Evolutionary conservation across 139 green algal species (phyloP).

Genomic region (Volvox africanus): DNA sequence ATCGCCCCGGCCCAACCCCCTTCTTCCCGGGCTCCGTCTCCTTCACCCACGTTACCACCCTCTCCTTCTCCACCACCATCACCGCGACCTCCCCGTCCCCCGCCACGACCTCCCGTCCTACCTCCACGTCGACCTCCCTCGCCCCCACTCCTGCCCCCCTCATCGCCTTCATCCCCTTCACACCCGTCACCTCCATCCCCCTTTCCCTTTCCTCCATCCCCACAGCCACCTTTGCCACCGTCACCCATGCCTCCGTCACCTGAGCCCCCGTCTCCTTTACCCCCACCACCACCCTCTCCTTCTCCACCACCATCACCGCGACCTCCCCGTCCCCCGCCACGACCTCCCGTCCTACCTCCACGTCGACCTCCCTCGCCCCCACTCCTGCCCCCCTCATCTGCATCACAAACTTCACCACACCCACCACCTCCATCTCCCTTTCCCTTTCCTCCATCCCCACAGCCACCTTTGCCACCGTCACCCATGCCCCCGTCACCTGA

Average conservation of each 20-base stretch:
- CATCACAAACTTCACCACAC: background rate
- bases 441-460: background rate
- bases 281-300: background rate
- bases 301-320: background rate
- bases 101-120: background rate
- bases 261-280: background rate
- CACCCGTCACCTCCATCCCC: background rate
- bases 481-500: background rate
- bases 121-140: background rate
- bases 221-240: background rate
- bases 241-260: background rate
- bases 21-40: background rate
- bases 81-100: background rate
- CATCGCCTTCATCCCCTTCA: background rate
- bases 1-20: background rate
- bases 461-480: background rate
- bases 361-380: background rate
- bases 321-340: background rate
- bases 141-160: background rate
- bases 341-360: background rate
- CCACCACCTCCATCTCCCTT: background rate
- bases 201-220: background rate
- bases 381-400: background rate
- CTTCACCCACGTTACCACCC: background rate
- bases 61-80: background rate